Conservation (phyloP, 2,329 filamentous ascomycete genomes). For the Volutella citrinella region DNA sequence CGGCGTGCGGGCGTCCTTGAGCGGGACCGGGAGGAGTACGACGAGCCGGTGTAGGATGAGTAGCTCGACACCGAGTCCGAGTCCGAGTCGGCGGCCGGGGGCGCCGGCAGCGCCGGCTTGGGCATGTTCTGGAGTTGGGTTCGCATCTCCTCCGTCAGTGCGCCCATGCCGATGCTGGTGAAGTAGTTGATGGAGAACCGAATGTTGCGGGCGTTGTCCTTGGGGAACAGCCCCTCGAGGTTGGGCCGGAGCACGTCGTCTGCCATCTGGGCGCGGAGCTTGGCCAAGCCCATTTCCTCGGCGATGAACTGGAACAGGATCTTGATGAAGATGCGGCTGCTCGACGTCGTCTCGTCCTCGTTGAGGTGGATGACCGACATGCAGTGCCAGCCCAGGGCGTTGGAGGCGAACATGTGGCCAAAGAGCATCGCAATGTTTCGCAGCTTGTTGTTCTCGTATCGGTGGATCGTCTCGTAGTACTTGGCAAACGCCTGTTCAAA, state of each 20-base stretch:
- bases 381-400: constrained; percentile 90
- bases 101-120: constrained; percentile 73
- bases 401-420: constrained; percentile 81
- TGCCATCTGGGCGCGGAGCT: constrained; percentile 70
- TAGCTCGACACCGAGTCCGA: constrained; percentile 76
- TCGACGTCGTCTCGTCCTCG: constrained; percentile 95
- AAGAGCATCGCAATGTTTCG: constrained; percentile 96
- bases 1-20: constrained; percentile 38
- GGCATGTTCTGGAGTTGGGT: constrained; percentile 86
- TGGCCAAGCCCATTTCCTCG: constrained; percentile 81
- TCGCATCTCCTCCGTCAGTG: constrained; percentile 91
- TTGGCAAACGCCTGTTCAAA: constrained; percentile 88
- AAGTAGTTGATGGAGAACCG: constrained; percentile 99
- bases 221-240: constrained; percentile 85
- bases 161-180: constrained; percentile 95
- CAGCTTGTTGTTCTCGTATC: constrained; percentile 91
- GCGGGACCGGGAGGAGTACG: constrained; percentile 52
- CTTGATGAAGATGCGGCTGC: constrained; percentile 97
- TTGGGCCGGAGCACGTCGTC: constrained; percentile 76
- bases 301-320: constrained; percentile 92
- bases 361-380: constrained; percentile 83
- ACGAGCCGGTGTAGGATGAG: constrained; percentile 67
- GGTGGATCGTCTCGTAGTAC: constrained; percentile 97
- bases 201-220: constrained; percentile 83
- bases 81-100: constrained; percentile 60